These are phyloP conservation scores for Phialocephala subalpina DNA, from an alignment of 2,329 filamentous ascomycete genomes.

Conservation along the genomic window DNA sequence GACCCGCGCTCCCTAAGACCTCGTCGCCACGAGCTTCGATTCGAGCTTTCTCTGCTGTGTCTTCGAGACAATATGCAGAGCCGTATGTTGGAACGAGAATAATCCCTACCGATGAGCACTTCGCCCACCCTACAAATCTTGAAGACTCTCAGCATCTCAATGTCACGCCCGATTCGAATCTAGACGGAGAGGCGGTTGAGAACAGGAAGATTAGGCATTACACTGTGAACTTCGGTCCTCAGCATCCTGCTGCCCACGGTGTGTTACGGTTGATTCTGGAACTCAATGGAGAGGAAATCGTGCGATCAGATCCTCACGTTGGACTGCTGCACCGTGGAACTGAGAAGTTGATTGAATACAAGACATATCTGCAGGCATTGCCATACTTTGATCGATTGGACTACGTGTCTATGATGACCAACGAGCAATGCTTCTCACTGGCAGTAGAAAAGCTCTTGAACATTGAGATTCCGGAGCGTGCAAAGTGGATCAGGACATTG, in stretches of 20 bases:
- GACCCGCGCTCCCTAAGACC: slow-evolving; percentile 46
- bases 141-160: slow-evolving; percentile 51
- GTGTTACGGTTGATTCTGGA: slow-evolving; percentile 98
- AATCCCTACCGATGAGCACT: slow-evolving; percentile 70
- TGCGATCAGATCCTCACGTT: slow-evolving; percentile 96
- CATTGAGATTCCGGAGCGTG: slow-evolving; percentile 91
- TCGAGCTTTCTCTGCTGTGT: slow-evolving; percentile 72
- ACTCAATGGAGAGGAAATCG: slow-evolving; percentile 96
- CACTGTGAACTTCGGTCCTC: slow-evolving; percentile 98
- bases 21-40: slow-evolving; percentile 48
- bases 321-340: slow-evolving; percentile 95
- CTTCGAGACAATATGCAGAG: slow-evolving; percentile 69
- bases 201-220: slow-evolving; percentile 95
- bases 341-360: slow-evolving; percentile 99
- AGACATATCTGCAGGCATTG: slow-evolving; percentile 96
- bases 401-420: slow-evolving; percentile 99
- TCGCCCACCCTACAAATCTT: slow-evolving; percentile 58
- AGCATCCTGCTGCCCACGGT: slow-evolving; percentile 98
- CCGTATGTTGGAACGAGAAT: slow-evolving; percentile 57
- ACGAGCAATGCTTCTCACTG: slow-evolving; percentile 96
- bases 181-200: slow-evolving; percentile 54
- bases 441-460: slow-evolving; percentile 98
- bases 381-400: slow-evolving; percentile 99
- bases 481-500: slow-evolving; percentile 95
- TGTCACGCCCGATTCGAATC: slow-evolving; percentile 46